phyloP scores from a whole-genome alignment of 495 filamentous ascomycete genomes.

The Annulohypoxylon maeteangense region DNA sequence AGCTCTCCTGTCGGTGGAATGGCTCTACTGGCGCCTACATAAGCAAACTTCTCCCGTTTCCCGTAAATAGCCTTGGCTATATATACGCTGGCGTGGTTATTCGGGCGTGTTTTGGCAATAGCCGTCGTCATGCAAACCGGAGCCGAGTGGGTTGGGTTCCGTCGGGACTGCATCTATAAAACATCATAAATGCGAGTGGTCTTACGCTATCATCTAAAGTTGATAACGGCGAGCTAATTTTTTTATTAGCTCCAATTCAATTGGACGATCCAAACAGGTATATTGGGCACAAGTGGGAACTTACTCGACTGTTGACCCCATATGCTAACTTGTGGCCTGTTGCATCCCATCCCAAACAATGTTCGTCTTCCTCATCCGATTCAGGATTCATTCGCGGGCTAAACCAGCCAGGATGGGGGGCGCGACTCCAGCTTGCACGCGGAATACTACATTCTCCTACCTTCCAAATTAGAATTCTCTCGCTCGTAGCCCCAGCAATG shows the following conservation, averaged over 20 bases:
- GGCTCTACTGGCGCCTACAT: neutral
- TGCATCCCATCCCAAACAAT: slow-evolving; percentile 78
- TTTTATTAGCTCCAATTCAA: slow-evolving; percentile 26
- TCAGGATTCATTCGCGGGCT: slow-evolving; percentile 58
- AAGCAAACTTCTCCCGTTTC: neutral
- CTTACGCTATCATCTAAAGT: slow-evolving; percentile 50
- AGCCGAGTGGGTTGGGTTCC: neutral
- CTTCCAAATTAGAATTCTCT: slow-evolving; percentile 77
- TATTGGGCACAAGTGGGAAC: slow-evolving; percentile 31
- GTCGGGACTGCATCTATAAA: neutral
- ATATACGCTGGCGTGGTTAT: neutral
- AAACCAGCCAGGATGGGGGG: slow-evolving; percentile 60
- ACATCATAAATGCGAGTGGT: neutral
- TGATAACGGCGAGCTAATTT: slow-evolving; percentile 59
- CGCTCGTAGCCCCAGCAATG: slow-evolving; percentile 73
- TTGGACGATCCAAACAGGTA: neutral
- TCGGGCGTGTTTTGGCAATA: neutral
- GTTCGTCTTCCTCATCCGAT: slow-evolving; percentile 60
- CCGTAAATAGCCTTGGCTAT: neutral
- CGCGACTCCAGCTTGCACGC: slow-evolving; percentile 69
- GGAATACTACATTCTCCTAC: slow-evolving; percentile 71
- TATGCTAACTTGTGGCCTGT: slow-evolving; percentile 80
- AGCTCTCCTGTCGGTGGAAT: neutral
- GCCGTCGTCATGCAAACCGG: neutral
- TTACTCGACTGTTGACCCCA: slow-evolving; percentile 75